Conservation (phyloP, 208 protist species). For the Polymyxa betae region DNA sequence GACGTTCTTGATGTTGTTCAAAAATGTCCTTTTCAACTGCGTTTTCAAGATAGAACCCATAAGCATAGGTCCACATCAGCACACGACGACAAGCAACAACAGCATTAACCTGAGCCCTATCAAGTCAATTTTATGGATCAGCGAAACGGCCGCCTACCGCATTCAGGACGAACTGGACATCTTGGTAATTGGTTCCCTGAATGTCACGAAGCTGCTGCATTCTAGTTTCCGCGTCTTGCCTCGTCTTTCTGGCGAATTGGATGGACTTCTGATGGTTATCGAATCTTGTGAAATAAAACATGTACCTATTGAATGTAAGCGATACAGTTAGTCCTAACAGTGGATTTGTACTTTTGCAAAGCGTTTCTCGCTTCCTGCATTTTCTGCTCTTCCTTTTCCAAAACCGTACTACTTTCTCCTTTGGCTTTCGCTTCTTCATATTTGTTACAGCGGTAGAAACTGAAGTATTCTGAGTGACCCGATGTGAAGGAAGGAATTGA, state of each 20-base stretch:
- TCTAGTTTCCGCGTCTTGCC: constrained; percentile 6
- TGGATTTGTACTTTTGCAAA: constrained; percentile 33
- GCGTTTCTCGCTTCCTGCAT: neutral
- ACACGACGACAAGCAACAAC: constrained; percentile 50
- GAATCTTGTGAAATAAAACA: constrained; percentile 50
- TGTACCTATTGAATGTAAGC: neutral
- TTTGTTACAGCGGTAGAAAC: constrained; percentile 44
- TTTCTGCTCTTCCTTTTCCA: constrained; percentile 50
- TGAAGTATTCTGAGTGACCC: neutral
- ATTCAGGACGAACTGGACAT: constrained; percentile 48
- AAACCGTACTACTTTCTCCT: neutral
- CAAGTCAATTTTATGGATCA: neutral
- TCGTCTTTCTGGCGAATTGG: constrained; percentile 22
- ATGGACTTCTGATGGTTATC: constrained; percentile 50
- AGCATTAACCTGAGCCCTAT: neutral
- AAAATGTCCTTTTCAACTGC: constrained; percentile 41
- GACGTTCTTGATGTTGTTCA: constrained; percentile 40
- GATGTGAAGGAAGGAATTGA: too few species aligned
- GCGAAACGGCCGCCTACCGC: neutral
- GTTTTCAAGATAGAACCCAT: constrained; percentile 46
- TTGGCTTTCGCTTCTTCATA: constrained; percentile 35
- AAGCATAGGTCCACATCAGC: constrained; percentile 36
- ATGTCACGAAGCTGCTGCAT: constrained; percentile 50
- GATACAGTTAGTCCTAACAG: neutral
- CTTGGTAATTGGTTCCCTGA: constrained; percentile 42